Evolutionary conservation across 2,329 filamentous ascomycete species (phyloP).

Genomic region (Cordyceps pruinosa): DNA sequence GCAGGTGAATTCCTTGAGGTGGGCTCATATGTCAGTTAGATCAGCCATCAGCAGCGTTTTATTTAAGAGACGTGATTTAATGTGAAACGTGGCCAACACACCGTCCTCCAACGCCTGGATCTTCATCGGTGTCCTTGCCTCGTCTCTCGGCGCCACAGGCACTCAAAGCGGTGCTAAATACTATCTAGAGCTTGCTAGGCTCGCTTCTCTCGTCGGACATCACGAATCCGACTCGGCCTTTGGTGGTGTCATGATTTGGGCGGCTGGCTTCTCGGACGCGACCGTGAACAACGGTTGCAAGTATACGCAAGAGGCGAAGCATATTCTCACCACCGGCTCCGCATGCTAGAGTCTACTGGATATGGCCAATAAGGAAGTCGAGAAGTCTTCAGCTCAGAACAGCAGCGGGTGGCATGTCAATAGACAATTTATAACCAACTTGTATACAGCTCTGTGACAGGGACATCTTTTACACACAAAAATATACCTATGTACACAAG

Average conservation of each 20-base stretch:
- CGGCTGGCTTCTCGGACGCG: conserved; percentile 33
- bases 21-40: conserved; percentile 1
- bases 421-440: no score
- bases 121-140: conserved; percentile 25
- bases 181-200: conserved; percentile 27
- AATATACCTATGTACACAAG: no score
- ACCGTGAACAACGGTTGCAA: conserved; percentile 29
- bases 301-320: conserved; percentile 33
- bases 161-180: conserved; percentile 24
- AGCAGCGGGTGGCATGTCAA: no score
- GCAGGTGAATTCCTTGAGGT: conserved; percentile 3
- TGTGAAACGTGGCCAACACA: no score
- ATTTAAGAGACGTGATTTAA: no score
- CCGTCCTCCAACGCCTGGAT: conserved; percentile 22
- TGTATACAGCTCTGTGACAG: no score
- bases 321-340: conserved; percentile 24
- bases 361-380: no score
- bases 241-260: conserved; percentile 36
- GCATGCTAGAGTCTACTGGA: no score
- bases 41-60: neutral
- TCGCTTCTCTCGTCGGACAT: conserved; percentile 24
- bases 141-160: conserved; percentile 29
- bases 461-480: no score
- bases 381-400: no score
- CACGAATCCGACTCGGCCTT: conserved; percentile 24